A percentile compares a stretch with the other conserved stretches of the same genome.
phyloP scores from a whole-genome alignment of 768 basidiomycete genomes.

The Solioccasus polychromus region DNA sequence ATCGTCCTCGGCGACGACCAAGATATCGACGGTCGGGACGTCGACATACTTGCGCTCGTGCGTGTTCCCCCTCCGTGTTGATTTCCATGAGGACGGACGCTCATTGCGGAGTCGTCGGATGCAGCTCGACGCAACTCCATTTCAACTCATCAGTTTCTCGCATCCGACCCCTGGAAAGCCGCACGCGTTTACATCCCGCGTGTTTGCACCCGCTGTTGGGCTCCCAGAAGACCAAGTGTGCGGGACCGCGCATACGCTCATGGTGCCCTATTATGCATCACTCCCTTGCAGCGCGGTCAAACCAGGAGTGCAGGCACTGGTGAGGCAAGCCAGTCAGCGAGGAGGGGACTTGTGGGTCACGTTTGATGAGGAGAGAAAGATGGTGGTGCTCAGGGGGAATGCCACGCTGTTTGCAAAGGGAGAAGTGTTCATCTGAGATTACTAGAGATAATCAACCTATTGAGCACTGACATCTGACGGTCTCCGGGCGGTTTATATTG shows the following conservation, averaged over 20 bases:
- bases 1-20: conserved; percentile 42
- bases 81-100: too few relatives aligned
- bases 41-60: conserved; percentile 37
- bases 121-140: not conserved
- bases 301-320: conserved; percentile 35
- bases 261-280: conserved; percentile 48
- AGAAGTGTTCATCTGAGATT: conserved; percentile 3
- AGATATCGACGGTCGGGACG: conserved; percentile 30
- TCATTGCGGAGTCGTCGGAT: not conserved
- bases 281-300: conserved; percentile 11
- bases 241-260: conserved; percentile 50
- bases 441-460: too few relatives aligned
- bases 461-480: too few relatives aligned
- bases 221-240: conserved; percentile 50
- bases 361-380: conserved; percentile 33
- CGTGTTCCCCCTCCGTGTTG: not conserved
- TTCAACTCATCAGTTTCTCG: conserved; percentile 42
- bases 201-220: conserved; percentile 41
- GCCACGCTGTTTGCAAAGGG: conserved; percentile 12
- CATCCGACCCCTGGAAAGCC: conserved; percentile 28
- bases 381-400: conserved; percentile 37
- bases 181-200: conserved; percentile 45
- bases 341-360: conserved; percentile 44
- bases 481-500: too few relatives aligned
- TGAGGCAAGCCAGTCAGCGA: conserved; percentile 50